phyloP scores from a whole-genome alignment of 2,329 filamentous ascomycete species.

The Diaporthe vaccinii region DNA sequence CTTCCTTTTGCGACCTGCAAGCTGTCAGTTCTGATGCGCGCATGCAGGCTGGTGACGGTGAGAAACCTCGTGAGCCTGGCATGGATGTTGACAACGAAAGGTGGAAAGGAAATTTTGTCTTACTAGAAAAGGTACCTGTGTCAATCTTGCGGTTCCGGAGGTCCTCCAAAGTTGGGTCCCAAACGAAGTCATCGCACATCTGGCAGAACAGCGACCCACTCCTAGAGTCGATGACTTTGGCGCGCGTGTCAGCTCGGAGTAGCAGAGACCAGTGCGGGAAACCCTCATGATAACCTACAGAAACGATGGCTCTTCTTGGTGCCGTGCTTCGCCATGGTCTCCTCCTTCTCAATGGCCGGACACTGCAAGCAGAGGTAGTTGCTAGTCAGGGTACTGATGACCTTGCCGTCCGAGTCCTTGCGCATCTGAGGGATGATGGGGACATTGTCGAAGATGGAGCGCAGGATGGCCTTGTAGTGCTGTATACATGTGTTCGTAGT shows the following conservation, averaged over 20 bases:
- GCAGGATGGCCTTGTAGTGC: constrained; percentile 79
- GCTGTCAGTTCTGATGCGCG: constrained; percentile 34
- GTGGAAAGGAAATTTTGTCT: constrained; percentile 44
- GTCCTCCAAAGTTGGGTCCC: constrained; percentile 84
- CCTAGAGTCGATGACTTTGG: constrained; percentile 80
- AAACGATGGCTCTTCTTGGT: constrained; percentile 79
- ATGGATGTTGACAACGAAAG: background rate
- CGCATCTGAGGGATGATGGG: constrained; percentile 76
- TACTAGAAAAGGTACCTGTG: constrained; percentile 75
- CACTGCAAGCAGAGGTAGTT: constrained; percentile 83
- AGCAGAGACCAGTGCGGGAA: background rate
- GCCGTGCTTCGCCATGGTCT: constrained; percentile 76
- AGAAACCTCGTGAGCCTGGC: background rate
- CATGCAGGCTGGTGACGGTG: background rate
- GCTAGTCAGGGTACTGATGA: constrained; percentile 69
- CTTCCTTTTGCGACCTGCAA: constrained; percentile 78
- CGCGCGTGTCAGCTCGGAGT: constrained; percentile 46
- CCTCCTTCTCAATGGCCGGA: constrained; percentile 74
- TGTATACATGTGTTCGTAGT: constrained; percentile 77
- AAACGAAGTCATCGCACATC: constrained; percentile 85
- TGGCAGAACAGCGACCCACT: constrained; percentile 84
- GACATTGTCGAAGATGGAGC: constrained; percentile 77
- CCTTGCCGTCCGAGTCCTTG: constrained; percentile 67
- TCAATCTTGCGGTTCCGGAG: constrained; percentile 79
- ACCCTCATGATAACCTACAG: constrained; percentile 64